Evolutionary conservation across 768 basidiomycete genomes (phyloP).

Genomic region (Dendrothele bispora): DNA sequence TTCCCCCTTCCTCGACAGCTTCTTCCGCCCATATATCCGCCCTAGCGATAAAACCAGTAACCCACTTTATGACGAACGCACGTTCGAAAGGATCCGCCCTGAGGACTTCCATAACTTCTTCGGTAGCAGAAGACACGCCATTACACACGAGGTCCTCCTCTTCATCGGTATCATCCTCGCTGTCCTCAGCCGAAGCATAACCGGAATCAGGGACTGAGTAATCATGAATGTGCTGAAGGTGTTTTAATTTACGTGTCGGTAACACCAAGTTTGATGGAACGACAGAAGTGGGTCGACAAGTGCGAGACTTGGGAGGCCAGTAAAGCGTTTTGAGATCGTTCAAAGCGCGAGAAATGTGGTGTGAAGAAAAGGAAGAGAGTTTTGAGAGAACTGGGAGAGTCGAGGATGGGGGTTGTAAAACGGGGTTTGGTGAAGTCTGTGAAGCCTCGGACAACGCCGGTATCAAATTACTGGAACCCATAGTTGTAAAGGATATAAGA

Average conservation of each 20-base stretch:
- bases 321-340: slow-evolving; percentile 51
- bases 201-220: slow-evolving; percentile 66
- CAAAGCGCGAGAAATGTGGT: slow-evolving; percentile 38
- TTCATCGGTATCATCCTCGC: slow-evolving; percentile 39
- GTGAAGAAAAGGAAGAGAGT: slow-evolving; percentile 35
- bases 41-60: slow-evolving; percentile 66
- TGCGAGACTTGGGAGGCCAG: slow-evolving; percentile 46
- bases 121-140: slow-evolving; percentile 16
- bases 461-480: too few relatives aligned
- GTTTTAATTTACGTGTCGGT: slow-evolving; percentile 24
- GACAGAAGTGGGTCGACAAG: slow-evolving; percentile 22
- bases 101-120: slow-evolving; percentile 42
- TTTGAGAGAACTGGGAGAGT: slow-evolving; percentile 58
- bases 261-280: slow-evolving; percentile 27
- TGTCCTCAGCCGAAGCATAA: slow-evolving; percentile 73
- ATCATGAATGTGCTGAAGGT: slow-evolving; percentile 31
- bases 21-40: slow-evolving; percentile 50
- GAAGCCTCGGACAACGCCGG: too few relatives aligned
- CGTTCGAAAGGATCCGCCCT: slow-evolving; percentile 68
- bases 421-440: too few relatives aligned
- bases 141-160: slow-evolving; percentile 11
- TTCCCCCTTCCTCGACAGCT: slow-evolving; percentile 9
- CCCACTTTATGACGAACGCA: slow-evolving; percentile 68
- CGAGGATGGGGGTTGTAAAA: slow-evolving; percentile 52
- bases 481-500: slow-evolving; percentile 11